Percentiles rank a stretch among this genome's conserved stretches.
Conservation (phyloP, 441 rosid genomes). For the Erysimum cheiri region DNA sequence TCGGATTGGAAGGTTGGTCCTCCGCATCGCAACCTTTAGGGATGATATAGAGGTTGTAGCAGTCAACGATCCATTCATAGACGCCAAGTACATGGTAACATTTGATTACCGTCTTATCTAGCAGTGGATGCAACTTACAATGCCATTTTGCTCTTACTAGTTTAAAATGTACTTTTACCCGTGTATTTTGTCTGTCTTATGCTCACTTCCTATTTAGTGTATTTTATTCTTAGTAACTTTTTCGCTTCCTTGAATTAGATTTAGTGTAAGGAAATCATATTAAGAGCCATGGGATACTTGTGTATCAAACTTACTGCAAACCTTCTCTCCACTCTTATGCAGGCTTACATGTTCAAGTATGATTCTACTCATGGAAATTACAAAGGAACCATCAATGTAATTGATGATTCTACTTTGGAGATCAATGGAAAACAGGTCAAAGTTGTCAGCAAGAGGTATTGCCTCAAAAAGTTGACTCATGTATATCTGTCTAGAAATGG, state of each 20-base stretch:
- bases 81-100: constrained; percentile 91
- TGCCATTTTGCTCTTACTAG: background rate
- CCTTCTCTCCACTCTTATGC: constrained; percentile 37
- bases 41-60: constrained; percentile 92
- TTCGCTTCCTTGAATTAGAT: background rate
- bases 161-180: background rate
- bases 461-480: constrained; percentile 15
- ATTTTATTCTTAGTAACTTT: constrained; percentile 8
- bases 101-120: constrained; percentile 14
- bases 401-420: constrained; percentile 87
- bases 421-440: constrained; percentile 83
- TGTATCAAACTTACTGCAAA: constrained; percentile 10
- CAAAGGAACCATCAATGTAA: constrained; percentile 72
- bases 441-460: constrained; percentile 76
- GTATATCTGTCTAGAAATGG: background rate
- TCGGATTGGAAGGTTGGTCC: constrained; percentile 93
- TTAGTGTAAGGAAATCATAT: background rate
- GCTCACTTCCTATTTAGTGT: background rate
- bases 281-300: constrained; percentile 9
- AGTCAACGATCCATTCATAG: constrained; percentile 94
- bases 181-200: background rate
- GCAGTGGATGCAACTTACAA: background rate
- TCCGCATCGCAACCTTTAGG: constrained; percentile 81
- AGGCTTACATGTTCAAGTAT: constrained; percentile 97
- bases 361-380: constrained; percentile 94